Base-by-base conservation (phyloP, 139 green algal species). In the Gonium pectorale region DNA sequence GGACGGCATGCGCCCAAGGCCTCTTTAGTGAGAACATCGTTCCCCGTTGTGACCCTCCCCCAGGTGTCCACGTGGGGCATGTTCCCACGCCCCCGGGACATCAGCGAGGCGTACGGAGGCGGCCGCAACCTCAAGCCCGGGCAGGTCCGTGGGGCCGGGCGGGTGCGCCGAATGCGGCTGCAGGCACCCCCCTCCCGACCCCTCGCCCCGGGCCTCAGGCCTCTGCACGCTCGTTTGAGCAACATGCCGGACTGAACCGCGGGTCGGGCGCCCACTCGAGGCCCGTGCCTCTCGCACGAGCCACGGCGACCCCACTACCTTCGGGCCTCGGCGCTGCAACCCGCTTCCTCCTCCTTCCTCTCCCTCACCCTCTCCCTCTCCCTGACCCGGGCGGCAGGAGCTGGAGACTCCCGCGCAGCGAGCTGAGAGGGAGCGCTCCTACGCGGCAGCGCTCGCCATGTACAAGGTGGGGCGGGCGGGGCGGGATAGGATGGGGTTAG, bases 11-110 rank as follows among this genome's bases (percentile, higher is more conserved):
- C n/a, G n/a, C n/a, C n/a, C n/a, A n/a, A n/a, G n/a, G n/a, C n/a
- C n/a, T n/a, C n/a, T 54, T 54, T 54, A 11, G 15, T 54, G 46
- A 54, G n/a, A n/a, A n/a, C n/a, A n/a, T n/a, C n/a, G n/a, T n/a
- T n/a, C n/a, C n/a, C n/a, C 5, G 29, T 15, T 19, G n/a, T n/a
- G n/a, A n/a, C 11, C 63, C 33, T 35, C 33, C 64, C 19, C 2
- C 37, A 82, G 74, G 94, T 97, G 5, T 83, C 93, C 1, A 98
- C 94, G 1, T 98, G 94, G 95, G 95, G 96, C 9, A 90, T 98
- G 13, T 98, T 97, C 71, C 93, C 94, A 0, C 92, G 96, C 1
- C 96, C 96, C 2, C 31, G 80, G 8, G 94, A 98, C 90, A 98
- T 98, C 59, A 95, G 89, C 8, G 63, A 95, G 46, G 82, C 91